phyloP scores from a whole-genome alignment of 2,329 filamentous ascomycete genomes.

The Colletotrichum kahawae region DNA sequence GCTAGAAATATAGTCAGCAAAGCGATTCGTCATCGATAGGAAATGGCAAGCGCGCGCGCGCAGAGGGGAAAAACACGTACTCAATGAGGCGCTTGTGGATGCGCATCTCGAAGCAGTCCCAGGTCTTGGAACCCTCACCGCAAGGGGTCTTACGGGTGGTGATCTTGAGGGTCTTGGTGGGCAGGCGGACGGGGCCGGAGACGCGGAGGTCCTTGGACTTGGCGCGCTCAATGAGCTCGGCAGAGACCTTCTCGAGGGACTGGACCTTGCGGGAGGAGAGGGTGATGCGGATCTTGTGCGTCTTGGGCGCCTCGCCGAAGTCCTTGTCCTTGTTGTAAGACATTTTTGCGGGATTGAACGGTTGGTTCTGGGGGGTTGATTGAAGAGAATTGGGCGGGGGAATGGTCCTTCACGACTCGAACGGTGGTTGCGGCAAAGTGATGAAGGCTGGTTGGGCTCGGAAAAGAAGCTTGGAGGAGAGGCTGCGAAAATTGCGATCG shows the following conservation, averaged over 20 bases:
- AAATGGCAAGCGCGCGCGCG: rapidly evolving
- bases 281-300: conserved; percentile 93
- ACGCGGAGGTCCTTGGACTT: conserved; percentile 98
- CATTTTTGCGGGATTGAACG: conserved; percentile 55
- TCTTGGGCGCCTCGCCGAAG: conserved; percentile 89
- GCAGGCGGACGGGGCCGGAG: conserved; percentile 89
- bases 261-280: conserved; percentile 87
- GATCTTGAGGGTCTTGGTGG: conserved; percentile 96
- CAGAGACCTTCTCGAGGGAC: conserved; percentile 97
- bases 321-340: conserved; percentile 98
- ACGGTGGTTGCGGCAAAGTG: conserved; percentile 80
- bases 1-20: conserved; percentile 43
- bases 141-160: conserved; percentile 97
- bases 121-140: conserved; percentile 99
- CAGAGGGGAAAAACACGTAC: conserved; percentile 51
- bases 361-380: background rate
- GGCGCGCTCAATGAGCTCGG: conserved; percentile 97
- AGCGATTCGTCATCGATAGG: rapidly evolving
- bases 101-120: conserved; percentile 99
- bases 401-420: conserved; percentile 82
- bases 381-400: conserved; percentile 6
- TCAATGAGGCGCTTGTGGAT: conserved; percentile 99
- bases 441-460: conserved; percentile 59
- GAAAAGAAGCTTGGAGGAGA: conserved; percentile 13
- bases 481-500: background rate